phyloP scores from a whole-genome alignment of 2,329 filamentous ascomycete species.

The Epichloe baconii region DNA sequence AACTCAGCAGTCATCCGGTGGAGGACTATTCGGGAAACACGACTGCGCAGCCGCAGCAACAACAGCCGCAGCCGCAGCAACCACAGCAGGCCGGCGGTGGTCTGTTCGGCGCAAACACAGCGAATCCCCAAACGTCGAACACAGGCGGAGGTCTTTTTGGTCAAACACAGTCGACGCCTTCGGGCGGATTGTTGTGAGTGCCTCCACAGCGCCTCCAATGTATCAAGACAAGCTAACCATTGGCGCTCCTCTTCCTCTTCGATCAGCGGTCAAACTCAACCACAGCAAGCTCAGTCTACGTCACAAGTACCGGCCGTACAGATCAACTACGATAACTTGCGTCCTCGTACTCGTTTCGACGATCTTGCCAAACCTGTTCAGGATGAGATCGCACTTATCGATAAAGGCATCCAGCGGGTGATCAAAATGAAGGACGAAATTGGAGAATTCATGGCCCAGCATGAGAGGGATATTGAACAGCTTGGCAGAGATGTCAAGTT shows the following conservation, averaged over 20 bases:
- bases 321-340: slow-evolving; percentile 65
- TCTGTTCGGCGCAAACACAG: slow-evolving; percentile 16
- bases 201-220: background rate
- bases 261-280: slow-evolving; percentile 17
- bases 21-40: slow-evolving; percentile 20
- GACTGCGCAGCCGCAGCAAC: slow-evolving; percentile 13
- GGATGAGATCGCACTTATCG: slow-evolving; percentile 61
- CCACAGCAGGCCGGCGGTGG: slow-evolving; percentile 17
- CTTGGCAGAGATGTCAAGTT: slow-evolving; percentile 34
- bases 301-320: slow-evolving; percentile 57
- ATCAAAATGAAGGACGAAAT: slow-evolving; percentile 69
- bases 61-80: slow-evolving; percentile 15
- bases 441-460: slow-evolving; percentile 49
- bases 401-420: slow-evolving; percentile 67
- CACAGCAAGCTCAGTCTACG: slow-evolving; percentile 21
- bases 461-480: slow-evolving; percentile 34
- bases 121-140: slow-evolving; percentile 9
- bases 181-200: slow-evolving; percentile 21
- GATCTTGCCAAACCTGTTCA: slow-evolving; percentile 77
- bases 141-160: slow-evolving; percentile 17
- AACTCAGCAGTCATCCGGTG: slow-evolving; percentile 11
- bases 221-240: background rate
- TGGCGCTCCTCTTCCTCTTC: too few relatives aligned
- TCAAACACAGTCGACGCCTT: slow-evolving; percentile 21
- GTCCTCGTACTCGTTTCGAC: slow-evolving; percentile 81